Evolutionary conservation across 169 alveolate species (phyloP).

Genomic region (Babesia sp.): DNA sequence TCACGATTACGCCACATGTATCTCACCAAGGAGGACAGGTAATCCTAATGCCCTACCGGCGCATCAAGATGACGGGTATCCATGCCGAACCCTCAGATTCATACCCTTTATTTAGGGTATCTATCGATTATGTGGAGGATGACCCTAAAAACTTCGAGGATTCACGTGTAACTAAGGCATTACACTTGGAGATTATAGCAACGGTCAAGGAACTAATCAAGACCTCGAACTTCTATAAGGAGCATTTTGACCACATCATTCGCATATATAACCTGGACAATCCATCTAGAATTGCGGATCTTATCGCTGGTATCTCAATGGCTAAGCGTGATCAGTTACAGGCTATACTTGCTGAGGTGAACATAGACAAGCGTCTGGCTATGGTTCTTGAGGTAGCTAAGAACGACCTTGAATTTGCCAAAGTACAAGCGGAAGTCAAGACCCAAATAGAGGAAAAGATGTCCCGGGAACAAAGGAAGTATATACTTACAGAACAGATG

Average conservation of each 20-base stretch:
- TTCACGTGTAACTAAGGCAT: constrained; percentile 68
- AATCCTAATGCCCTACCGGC: constrained; percentile 76
- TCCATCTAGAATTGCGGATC: constrained; percentile 79
- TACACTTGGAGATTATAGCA: constrained; percentile 76
- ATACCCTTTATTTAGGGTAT: constrained; percentile 55
- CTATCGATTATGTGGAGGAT: constrained; percentile 67
- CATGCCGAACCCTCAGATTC: constrained; percentile 60
- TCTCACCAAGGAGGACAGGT: constrained; percentile 75
- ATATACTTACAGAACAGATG: constrained; percentile 77
- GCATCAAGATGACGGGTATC: constrained; percentile 69
- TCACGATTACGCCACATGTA: constrained; percentile 72
- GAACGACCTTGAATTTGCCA: constrained; percentile 79
- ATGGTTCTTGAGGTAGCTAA: constrained; percentile 79
- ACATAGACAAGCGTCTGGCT: constrained; percentile 73
- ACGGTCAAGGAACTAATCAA: constrained; percentile 78
- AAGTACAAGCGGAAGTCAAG: constrained; percentile 73
- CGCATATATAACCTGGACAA: constrained; percentile 78
- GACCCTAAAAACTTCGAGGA: constrained; percentile 56
- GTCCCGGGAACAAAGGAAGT: constrained; percentile 78
- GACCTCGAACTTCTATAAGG: constrained; percentile 79
- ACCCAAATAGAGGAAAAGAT: constrained; percentile 76
- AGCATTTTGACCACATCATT: constrained; percentile 79
- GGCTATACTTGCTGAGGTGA: constrained; percentile 73
- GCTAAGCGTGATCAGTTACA: constrained; percentile 79
- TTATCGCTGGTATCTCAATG: constrained; percentile 80